Conservation (phyloP, 805 yeast species). For the Kazachstania psychrophila region DNA sequence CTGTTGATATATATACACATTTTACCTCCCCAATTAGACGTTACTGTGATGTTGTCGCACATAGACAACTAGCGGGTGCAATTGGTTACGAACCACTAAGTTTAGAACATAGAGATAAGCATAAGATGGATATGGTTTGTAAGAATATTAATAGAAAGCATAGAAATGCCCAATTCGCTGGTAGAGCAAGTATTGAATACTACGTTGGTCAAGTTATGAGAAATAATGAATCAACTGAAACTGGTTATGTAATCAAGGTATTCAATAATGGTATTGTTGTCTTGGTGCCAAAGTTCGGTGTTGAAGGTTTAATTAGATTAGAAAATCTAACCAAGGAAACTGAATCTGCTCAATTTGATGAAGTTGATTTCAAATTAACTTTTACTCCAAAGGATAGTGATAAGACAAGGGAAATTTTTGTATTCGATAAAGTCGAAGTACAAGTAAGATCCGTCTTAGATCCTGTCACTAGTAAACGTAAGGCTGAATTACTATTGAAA, state of each 20-base stretch:
- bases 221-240: constrained; percentile 66
- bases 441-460: constrained; percentile 75
- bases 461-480: constrained; percentile 84
- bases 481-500: constrained; percentile 63
- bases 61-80: constrained; percentile 96
- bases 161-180: constrained; percentile 97
- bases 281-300: constrained; percentile 90
- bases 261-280: constrained; percentile 93
- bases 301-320: constrained; percentile 82
- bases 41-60: constrained; percentile 96
- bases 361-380: constrained; percentile 61
- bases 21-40: constrained; percentile 97
- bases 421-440: constrained; percentile 81
- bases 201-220: constrained; percentile 97
- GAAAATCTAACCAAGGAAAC: constrained; percentile 63
- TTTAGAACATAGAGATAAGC: constrained; percentile 75
- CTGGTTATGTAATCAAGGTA: constrained; percentile 86
- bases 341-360: constrained; percentile 58
- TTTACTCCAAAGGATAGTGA: constrained; percentile 43
- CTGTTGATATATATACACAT: constrained; percentile 95
- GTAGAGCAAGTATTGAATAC: constrained; percentile 94
- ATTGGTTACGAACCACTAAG: constrained; percentile 85
- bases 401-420: constrained; percentile 42
- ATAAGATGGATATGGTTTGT: constrained; percentile 80
- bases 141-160: constrained; percentile 88